A percentile compares a stretch with the other conserved stretches of the same genome.
These are phyloP conservation scores for Speleostelium caveatum DNA, from an alignment of 78 protist species.

Conservation along the genomic window DNA sequence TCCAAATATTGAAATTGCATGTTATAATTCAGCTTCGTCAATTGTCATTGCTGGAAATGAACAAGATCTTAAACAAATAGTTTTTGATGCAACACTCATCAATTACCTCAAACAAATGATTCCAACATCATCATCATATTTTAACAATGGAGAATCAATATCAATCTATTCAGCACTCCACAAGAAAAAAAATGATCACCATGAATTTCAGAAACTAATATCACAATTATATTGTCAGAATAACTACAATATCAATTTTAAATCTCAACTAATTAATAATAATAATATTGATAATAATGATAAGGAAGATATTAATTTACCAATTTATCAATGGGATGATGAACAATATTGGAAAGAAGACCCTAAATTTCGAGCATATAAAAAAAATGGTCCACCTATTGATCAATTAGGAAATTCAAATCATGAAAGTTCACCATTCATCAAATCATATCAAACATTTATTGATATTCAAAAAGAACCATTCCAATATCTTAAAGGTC, in stretches of 20 bases:
- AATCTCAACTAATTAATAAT: background rate
- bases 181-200: conserved; percentile 10
- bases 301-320: conserved; percentile 9
- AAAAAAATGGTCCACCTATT: conserved; percentile 12
- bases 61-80: background rate
- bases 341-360: conserved; percentile 37
- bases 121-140: background rate
- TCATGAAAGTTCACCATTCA: background rate
- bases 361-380: background rate
- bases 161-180: conserved; percentile 2
- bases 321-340: conserved; percentile 61
- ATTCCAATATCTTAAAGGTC: conserved; percentile 32
- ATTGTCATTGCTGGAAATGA: conserved; percentile 4
- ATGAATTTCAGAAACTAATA: background rate
- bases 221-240: background rate
- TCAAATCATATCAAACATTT: background rate
- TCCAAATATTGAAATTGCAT: too few relatives aligned
- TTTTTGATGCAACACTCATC: too few relatives aligned
- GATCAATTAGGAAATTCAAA: background rate
- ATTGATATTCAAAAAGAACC: background rate
- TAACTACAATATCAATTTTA: conserved; percentile 19
- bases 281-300: background rate
- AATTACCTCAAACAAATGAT: too few relatives aligned
- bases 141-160: background rate
- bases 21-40: too few relatives aligned